Evolutionary conservation across 371 early-diverging fungal genomes (phyloP), one percentile per base, ranked within the genome.

Genomic region (Basidiobolus meristosporus): DNA sequence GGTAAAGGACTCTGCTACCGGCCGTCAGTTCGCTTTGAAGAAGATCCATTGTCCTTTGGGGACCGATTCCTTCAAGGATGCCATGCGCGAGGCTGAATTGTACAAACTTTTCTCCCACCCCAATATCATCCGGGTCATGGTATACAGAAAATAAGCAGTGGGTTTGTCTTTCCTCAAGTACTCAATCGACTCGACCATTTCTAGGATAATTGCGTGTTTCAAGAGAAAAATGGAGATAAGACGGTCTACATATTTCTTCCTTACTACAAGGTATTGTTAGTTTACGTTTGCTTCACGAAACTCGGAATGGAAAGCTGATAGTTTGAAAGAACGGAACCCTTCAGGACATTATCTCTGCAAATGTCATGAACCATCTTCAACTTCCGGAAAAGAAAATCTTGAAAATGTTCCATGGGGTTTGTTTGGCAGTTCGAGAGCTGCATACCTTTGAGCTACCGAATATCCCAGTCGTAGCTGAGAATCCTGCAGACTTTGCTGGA

Each of bases 221-320:
- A 58, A 18, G 73, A 73, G 46, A 46, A 54, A 32, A 68, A 72
- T 50, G 67, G 26, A 26, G 63, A 65, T 42, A 72, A 68, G 45
- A 65, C 69, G 2, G 63, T 71, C 0, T 77, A 77, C 39, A 69
- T 77, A 3, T 70, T 77, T 29, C 48, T 77, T 41, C 72, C 73
- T 3, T 73, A 70, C 41, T 72, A 66, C 46, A 66, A 71, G 53
- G 68, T 67, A 59, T n/a, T n/a, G n/a, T n/a, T n/a, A n/a, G n/a
- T n/a, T n/a, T n/a, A n/a, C n/a, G n/a, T n/a, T n/a, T n/a, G n/a
- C n/a, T n/a, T n/a, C n/a, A n/a, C n/a, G n/a, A n/a, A n/a, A n/a
- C n/a, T n/a, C n/a, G n/a, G n/a, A n/a, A n/a, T n/a, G n/a, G n/a
- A n/a, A n/a, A n/a, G n/a, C n/a, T n/a, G n/a, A n/a, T n/a, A n/a